Evolutionary conservation across 345 rosid genomes (phyloP).

Genomic region (Salix udensis): DNA sequence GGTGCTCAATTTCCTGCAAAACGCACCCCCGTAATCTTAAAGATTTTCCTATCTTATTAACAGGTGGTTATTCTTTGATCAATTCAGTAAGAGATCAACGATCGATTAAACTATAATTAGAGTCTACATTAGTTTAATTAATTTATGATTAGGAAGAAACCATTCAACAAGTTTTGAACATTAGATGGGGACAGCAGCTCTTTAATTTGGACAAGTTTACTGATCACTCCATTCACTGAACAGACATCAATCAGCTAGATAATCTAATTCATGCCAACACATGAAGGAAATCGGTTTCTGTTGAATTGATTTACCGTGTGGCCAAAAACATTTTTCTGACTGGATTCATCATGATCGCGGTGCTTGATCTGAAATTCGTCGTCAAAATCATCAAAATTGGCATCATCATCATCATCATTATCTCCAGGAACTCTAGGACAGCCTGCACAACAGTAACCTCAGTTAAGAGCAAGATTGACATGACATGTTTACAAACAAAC

Average conservation of each 20-base stretch:
- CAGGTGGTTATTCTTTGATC: not conserved
- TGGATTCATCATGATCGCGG: conserved; percentile 32
- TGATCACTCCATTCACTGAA: too few relatives aligned
- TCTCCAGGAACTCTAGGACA: conserved; percentile 69
- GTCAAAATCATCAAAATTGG: conserved; percentile 55
- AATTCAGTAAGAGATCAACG: not conserved
- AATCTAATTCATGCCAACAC: too few relatives aligned
- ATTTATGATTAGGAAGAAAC: not conserved
- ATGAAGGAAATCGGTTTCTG: not conserved
- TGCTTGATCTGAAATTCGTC: conserved; percentile 55
- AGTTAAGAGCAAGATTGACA: too few relatives aligned
- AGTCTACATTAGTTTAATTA: too few relatives aligned
- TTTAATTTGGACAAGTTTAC: not conserved
- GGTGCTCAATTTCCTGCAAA: conserved; percentile 69
- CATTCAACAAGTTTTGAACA: not conserved
- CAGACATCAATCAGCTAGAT: too few relatives aligned
- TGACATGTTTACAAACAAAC: conserved; percentile 13
- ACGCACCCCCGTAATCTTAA: not conserved
- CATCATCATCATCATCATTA: conserved; percentile 63
- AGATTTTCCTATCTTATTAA: not conserved
- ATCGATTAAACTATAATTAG: not conserved
- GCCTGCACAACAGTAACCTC: conserved; percentile 33
- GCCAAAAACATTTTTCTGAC: conserved; percentile 21
- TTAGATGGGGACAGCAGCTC: not conserved
- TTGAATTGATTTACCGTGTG: conserved; percentile 34